Evolutionary conservation across 495 filamentous ascomycete genomes (phyloP), one percentile per base, ranked within the genome.

Genomic region (Hypoxylon trugodes): DNA sequence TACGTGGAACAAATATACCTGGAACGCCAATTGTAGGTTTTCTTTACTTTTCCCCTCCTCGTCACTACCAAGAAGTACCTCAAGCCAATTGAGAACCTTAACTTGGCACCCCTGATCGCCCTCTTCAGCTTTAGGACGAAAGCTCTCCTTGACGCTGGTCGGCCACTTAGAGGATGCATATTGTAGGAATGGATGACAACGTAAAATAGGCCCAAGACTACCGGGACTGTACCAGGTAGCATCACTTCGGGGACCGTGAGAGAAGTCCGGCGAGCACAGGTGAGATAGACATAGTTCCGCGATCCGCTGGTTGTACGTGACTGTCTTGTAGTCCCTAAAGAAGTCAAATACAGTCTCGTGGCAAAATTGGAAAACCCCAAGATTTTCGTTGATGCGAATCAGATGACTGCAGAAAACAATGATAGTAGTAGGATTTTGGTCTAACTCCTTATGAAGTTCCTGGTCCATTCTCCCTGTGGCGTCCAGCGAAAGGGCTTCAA

Each of bases 121-220:
- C 22, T 1, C 7, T 3, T 12, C 10, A 10, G 22, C 9, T 13
- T 16, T 13, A 0, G 24, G 22, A 1, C 22, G 7, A 3, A 41
- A 8, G 13, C 35, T 53, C 15, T 53, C 42, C 22, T 19, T 53
- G 13, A 53, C 30, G 16, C 49, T 42, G 10, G 16, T n/a, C 7
- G 49, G 35, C 49, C 49, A 53, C 1, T 42, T 53, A 10, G 15
- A 41, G 2, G 49, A 53, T 10, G 49, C 49, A 12, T 35, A 53
- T 40, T 16, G 13, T 22, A 53, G 22, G n/a, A 53, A 53, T n/a
- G 49, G 49, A 19, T 53, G 36, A 21, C 15, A 30, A 3, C n/a
- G n/a, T n/a, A 53, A 18, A 4, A 53, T 16, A 10, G 49, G 35
- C 1, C 36, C n/a, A 21, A 53, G 49, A 18, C n/a, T 15, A 10